Conservation (phyloP, 2,329 filamentous ascomycete species). For the Metarhizium robertsii region DNA sequence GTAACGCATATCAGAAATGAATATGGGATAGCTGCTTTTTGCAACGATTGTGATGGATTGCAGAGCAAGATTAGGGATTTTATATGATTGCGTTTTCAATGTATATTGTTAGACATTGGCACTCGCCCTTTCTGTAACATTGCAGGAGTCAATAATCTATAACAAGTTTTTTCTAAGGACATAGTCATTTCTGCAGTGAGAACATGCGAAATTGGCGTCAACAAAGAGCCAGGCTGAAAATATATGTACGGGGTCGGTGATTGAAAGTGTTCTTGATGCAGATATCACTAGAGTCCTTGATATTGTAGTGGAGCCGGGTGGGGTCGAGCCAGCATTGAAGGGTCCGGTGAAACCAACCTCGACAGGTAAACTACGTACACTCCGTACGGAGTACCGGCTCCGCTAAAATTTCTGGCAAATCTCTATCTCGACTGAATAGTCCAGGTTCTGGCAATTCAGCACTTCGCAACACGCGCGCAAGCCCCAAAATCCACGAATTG, state of each 20-base stretch:
- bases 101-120: conserved; percentile 7
- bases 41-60: background rate
- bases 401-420: conserved; percentile 6
- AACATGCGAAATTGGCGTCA: background rate
- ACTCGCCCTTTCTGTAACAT: conserved; percentile 3
- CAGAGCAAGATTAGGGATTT: conserved; percentile 3
- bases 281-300: too few species aligned
- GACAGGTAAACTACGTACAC: too few species aligned
- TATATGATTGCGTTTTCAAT: conserved; percentile 9
- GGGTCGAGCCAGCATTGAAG: background rate
- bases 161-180: conserved; percentile 2
- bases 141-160: conserved; percentile 5
- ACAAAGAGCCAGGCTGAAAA: background rate
- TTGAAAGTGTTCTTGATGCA: too few species aligned
- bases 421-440: background rate
- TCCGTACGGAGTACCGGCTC: background rate
- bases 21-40: background rate
- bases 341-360: background rate
- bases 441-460: background rate
- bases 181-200: background rate
- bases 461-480: background rate
- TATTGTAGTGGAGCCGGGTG: background rate
- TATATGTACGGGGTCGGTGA: too few species aligned
- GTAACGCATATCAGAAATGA: background rate
- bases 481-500: background rate